Conservation (phyloP, 306 rosid species). For the Erythrophleum fordii region DNA sequence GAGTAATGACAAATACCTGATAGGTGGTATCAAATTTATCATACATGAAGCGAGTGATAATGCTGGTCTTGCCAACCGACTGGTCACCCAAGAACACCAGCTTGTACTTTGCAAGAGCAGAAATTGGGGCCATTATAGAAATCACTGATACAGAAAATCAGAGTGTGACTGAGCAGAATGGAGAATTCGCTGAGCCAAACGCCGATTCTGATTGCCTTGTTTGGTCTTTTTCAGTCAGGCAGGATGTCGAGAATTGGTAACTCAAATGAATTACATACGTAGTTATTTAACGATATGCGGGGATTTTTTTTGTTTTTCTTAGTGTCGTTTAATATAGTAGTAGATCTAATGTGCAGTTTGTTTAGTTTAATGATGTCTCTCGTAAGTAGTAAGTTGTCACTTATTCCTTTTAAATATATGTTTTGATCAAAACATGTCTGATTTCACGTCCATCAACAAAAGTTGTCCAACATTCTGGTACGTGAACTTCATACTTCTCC, state of each 20-base stretch:
- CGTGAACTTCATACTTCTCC: background rate
- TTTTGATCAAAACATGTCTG: background rate
- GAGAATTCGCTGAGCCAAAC: background rate
- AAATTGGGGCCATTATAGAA: slow-evolving; percentile 50
- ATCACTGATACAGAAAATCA: background rate
- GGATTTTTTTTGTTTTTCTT: background rate
- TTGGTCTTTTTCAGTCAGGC: background rate
- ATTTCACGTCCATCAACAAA: background rate
- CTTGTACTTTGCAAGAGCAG: slow-evolving; percentile 59
- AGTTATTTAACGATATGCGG: slow-evolving; percentile 17
- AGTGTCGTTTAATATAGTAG: background rate
- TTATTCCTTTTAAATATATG: background rate
- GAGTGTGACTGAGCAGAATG: background rate
- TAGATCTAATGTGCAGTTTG: background rate
- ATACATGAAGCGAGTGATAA: slow-evolving; percentile 61
- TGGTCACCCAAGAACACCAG: slow-evolving; percentile 58
- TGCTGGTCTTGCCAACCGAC: slow-evolving; percentile 58
- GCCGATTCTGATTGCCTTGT: background rate
- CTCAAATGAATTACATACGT: background rate
- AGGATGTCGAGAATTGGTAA: background rate
- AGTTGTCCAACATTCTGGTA: background rate
- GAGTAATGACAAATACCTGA: slow-evolving; percentile 39
- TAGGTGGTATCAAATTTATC: slow-evolving; percentile 57
- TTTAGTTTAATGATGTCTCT: background rate
- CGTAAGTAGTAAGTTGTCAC: background rate